Evolutionary conservation across 116 monocot genomes (phyloP), one percentile per base, ranked within the genome.

Genomic region (Thalassia testudinum): DNA sequence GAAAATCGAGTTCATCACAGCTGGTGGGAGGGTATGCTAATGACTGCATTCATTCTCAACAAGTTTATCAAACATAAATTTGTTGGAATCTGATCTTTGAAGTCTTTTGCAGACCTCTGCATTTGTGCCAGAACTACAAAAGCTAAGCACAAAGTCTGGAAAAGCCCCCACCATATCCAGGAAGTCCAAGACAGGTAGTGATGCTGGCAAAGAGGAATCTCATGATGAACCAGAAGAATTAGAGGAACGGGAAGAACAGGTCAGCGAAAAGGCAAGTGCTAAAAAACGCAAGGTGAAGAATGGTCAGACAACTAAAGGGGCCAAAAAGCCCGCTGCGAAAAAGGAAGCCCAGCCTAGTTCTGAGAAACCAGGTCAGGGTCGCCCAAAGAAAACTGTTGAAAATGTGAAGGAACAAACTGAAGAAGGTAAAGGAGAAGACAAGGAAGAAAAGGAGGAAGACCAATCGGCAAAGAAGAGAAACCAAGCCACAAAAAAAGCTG

Each of bases 1-100:
- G 66, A 79, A 72, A 65, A 85, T 97, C 14, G 85, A 97, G 28
- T 97, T 85, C 66, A 85, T 97, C 48, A 76, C 74, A 26, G 95
- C 65, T 45, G 88, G 89, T 66, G 95, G 89, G 27, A 80, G 95
- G 66, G 95, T 95, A 75, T 3, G 30, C 30, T 34, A 5, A 10
- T 10, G 30, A 34, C 10, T 34, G 3, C 30, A 3, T 34, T 34
- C 30, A 3, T 34, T 3, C 3, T 34, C 10, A 10, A 34, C 10
- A 34, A 34, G 30, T 34, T 34, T 34, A 10, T 34, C 10, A 5
- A 3, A 34, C 10, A 5, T 34, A 10, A 10, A 34, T 34, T 34
- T 34, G 30, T 10, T 34, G 30, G n/a, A 34, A 34, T 34, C 3
- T 34, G 10, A 5, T 5, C 10, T 34, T 34, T 5, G 3, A 3